Base-by-base conservation (phyloP, 257 asterid genomes). In the Scutellaria galericulata region DNA sequence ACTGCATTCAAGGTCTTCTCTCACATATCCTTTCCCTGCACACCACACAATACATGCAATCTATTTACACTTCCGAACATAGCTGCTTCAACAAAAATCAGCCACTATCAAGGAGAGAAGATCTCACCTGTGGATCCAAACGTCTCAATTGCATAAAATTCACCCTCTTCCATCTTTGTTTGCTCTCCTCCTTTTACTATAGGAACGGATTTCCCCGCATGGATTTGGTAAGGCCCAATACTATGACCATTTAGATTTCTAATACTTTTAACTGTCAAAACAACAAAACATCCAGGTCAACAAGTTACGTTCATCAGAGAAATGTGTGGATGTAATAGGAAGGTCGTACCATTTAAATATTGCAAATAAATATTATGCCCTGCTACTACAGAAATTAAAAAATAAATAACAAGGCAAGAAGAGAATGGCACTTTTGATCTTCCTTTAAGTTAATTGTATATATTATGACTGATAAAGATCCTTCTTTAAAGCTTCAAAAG, bases 81-180 rank as follows among this genome's bases (percentile, higher is more conserved):
- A 78, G 45, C 55, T 76, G 54, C 51, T 66, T 70, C 65, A 22
- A 55, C 56, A 56, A 35, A 18, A 56, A 3, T 35, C 13, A 10
- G 52, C 10, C 18, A 15, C 1, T 10, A 6, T 12, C n/a, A 27
- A 39, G 20, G 31, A 44, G 65, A 60, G 3, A 58, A 60, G 45
- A 51, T 37, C 57, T 60, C 72, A 91, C 99, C 99, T 75, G 99
- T 95, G 57, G 99, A 95, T 82, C 95, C 99, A 51, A 95, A 95
- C 62, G 99, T 95, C 82, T 95, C 98, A 14, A 95, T 95, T 22
- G 99, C 99, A 84, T 90, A 95, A 79, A 88, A 88, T 79, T 95
- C 99, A 68, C 99, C 99, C 89, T 95, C 99, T 81, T 92, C 99
- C 99, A 95, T 95, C 83, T 92, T 95, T 48, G 97, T 92, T 78